Evolutionary conservation across 1,139 yeast species (phyloP).

Genomic region (Saccharomyces uvarum): DNA sequence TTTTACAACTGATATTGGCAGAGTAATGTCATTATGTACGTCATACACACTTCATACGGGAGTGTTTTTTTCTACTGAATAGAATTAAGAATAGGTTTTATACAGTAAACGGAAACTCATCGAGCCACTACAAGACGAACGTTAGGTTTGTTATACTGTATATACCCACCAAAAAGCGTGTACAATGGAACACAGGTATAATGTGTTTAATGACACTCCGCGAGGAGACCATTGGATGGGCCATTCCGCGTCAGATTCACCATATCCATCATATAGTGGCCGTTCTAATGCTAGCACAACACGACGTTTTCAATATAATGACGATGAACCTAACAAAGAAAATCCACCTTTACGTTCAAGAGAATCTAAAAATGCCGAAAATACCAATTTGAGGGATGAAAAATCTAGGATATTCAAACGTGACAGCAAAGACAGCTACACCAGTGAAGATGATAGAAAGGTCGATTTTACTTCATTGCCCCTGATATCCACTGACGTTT

Average conservation of each 20-base stretch:
- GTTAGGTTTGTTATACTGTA: neutral
- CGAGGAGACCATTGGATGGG: slow-evolving; percentile 28
- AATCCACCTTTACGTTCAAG: neutral
- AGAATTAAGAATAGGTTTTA: neutral
- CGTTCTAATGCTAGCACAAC: slow-evolving; percentile 2
- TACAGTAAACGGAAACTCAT: neutral
- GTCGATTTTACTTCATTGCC: slow-evolving; percentile 23
- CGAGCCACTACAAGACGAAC: neutral
- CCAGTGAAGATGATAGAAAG: neutral
- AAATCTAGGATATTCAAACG: neutral
- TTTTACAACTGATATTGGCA: neutral
- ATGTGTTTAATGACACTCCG: slow-evolving; percentile 22
- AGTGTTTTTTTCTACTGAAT: neutral
- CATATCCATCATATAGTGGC: neutral
- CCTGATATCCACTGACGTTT: slow-evolving; percentile 46
- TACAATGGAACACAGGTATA: slow-evolving; percentile 18
- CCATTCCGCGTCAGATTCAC: slow-evolving; percentile 8
- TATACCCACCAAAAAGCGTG: neutral
- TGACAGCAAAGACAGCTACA: neutral
- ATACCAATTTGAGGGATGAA: neutral
- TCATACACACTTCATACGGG: neutral
- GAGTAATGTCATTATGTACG: neutral
- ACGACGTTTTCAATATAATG: slow-evolving; percentile 10
- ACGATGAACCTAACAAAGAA: neutral
- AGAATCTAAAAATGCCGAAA: neutral